Percentiles rank a stretch among this genome's conserved stretches.
These are phyloP conservation scores for Ophiostoma perfectum DNA, from an alignment of 2,329 filamentous ascomycete species.

Conservation along the genomic window DNA sequence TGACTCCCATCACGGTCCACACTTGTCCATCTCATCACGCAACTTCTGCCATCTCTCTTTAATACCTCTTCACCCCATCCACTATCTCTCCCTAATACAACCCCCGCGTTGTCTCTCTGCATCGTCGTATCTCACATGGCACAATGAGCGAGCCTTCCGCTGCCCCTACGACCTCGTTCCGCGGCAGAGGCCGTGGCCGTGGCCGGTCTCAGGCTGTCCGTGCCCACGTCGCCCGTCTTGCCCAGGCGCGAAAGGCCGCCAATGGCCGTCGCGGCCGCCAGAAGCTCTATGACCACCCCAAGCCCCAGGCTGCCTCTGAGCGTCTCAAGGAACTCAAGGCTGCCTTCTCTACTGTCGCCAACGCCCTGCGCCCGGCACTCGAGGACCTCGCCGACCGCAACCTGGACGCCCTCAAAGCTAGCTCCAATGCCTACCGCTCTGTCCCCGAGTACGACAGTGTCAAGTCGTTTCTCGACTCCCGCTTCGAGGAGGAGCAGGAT, in stretches of 20 bases:
- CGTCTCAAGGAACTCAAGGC: conserved; percentile 63
- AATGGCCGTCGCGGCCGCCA: conserved; percentile 45
- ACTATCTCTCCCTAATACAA: not conserved
- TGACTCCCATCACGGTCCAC: not conserved
- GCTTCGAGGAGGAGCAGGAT: conserved; percentile 33
- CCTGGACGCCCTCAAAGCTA: conserved; percentile 51
- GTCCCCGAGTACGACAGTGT: conserved; percentile 50
- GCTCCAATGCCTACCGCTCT: conserved; percentile 49
- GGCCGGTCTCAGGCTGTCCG: conserved; percentile 33
- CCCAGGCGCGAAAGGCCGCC: conserved; percentile 36
- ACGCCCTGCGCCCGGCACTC: conserved; percentile 58
- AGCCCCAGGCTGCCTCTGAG: conserved; percentile 54
- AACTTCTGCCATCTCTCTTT: not conserved
- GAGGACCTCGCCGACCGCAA: conserved; percentile 60
- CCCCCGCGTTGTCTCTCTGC: not conserved
- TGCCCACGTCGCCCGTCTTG: conserved; percentile 28
- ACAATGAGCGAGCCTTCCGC: conserved; percentile 27
- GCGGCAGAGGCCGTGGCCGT: conserved; percentile 32
- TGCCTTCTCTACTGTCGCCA: conserved; percentile 57
- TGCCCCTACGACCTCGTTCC: conserved; percentile 23
- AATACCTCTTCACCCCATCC: not conserved
- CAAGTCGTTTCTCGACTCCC: conserved; percentile 46
- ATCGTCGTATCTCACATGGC: conserved; percentile 24
- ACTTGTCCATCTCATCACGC: not conserved
- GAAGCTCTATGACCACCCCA: conserved; percentile 51